phyloP scores from a whole-genome alignment of 768 basidiomycete species.

The Lactarius quietus region DNA sequence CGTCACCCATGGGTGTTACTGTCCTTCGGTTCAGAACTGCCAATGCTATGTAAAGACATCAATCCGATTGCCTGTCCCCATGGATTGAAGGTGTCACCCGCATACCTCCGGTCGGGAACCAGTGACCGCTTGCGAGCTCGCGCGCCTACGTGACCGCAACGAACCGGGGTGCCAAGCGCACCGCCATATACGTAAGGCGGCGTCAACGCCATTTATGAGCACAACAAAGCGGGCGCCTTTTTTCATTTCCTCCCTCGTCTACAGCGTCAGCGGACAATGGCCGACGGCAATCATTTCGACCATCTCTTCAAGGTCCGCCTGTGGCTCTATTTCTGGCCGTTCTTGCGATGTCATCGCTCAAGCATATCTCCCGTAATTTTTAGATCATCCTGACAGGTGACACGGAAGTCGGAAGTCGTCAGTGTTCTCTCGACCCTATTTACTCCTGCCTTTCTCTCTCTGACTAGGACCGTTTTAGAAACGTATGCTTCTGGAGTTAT shows the following conservation, averaged over 20 bases:
- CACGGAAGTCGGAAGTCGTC: slow-evolving; percentile 98
- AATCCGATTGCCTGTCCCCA: not conserved
- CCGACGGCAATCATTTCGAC: slow-evolving; percentile 60
- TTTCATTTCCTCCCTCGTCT: not conserved
- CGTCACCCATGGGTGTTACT: no score
- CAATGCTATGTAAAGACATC: not conserved
- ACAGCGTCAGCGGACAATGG: not conserved
- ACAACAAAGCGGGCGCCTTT: not conserved
- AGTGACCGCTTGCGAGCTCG: not conserved
- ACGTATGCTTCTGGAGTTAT: slow-evolving; percentile 42
- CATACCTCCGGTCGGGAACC: not conserved
- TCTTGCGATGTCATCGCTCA: not conserved
- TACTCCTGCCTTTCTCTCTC: not conserved
- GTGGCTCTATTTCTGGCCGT: not conserved
- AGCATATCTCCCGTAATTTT: not conserved
- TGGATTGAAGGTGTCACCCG: not conserved
- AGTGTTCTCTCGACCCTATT: slow-evolving; percentile 39
- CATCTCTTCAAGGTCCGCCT: slow-evolving; percentile 91
- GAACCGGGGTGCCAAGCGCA: not conserved
- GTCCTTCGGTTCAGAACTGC: no score
- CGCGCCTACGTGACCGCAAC: not conserved
- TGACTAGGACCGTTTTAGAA: slow-evolving; percentile 39
- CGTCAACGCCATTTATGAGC: not conserved
- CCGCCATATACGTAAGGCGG: not conserved
- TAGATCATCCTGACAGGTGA: slow-evolving; percentile 99